Percentiles rank a stretch among this genome's conserved stretches.
Conservation (phyloP, 148 eudicot genomes). For the Vaccinium darrowii region DNA sequence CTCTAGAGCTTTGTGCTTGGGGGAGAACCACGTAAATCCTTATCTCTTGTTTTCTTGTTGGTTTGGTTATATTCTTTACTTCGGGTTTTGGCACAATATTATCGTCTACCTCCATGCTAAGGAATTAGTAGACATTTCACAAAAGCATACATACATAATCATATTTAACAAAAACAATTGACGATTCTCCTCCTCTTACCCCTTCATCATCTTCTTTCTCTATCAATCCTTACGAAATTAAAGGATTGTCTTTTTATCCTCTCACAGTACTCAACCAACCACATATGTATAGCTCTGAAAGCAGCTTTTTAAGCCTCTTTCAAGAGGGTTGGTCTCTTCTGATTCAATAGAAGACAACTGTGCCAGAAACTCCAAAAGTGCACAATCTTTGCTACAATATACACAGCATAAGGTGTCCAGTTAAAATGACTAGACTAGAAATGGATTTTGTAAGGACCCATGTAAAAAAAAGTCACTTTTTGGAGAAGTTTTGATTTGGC, state of each 20-base stretch:
- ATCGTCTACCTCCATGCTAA: too few relatives aligned
- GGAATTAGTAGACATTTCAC: background rate
- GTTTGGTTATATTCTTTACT: too few relatives aligned
- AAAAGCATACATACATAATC: background rate
- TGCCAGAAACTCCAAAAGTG: background rate
- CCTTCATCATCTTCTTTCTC: background rate
- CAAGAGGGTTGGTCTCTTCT: background rate
- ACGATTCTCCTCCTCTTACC: background rate
- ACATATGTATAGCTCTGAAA: background rate
- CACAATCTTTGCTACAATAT: conserved; percentile 4
- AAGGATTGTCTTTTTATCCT: background rate
- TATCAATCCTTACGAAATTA: background rate
- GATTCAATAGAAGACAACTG: conserved; percentile 8
- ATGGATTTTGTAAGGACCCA: too few relatives aligned
- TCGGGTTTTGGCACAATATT: too few relatives aligned
- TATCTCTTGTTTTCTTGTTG: too few relatives aligned
- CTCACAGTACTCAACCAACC: background rate
- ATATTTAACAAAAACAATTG: background rate
- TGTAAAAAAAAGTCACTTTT: too few relatives aligned
- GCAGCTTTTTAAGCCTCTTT: background rate
- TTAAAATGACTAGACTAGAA: too few relatives aligned
- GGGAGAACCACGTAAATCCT: too few relatives aligned
- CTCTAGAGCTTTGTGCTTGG: too few relatives aligned
- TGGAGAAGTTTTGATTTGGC: too few relatives aligned
- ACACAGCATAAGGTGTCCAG: background rate